Conservation (phyloP, 106 monocot species). For the Acorus gramineus region DNA sequence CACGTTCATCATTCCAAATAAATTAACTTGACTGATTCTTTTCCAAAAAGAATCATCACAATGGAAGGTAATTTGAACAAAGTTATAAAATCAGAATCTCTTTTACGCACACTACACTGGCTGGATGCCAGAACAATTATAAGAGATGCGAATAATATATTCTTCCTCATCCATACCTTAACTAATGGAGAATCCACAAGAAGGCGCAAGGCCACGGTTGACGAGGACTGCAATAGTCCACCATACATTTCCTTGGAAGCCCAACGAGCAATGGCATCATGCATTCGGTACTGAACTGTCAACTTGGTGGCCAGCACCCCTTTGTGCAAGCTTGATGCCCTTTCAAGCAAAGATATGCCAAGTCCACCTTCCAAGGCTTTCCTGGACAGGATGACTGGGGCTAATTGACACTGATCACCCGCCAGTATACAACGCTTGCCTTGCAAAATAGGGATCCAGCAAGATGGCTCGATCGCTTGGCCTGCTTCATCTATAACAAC, state of each 20-base stretch:
- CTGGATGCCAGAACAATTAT: too few relatives aligned
- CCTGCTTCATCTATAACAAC: constrained; percentile 92
- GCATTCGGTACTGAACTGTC: constrained; percentile 78
- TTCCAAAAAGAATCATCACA: too few relatives aligned
- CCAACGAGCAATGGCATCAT: constrained; percentile 93
- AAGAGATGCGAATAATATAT: too few relatives aligned
- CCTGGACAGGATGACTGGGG: constrained; percentile 82
- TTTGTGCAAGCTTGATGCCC: constrained; percentile 52
- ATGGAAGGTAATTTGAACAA: too few relatives aligned
- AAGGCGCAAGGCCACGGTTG: constrained; percentile 63
- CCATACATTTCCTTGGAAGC: constrained; percentile 96
- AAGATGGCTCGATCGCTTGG: constrained; percentile 91
- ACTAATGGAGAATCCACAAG: constrained; percentile 93
- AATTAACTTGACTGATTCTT: too few relatives aligned
- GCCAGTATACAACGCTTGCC: constrained; percentile 83
- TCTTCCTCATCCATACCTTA: constrained; percentile 32
- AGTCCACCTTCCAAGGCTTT: constrained; percentile 91
- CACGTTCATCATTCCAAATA: too few relatives aligned
- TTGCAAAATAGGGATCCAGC: constrained; percentile 93
- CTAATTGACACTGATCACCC: constrained; percentile 90
- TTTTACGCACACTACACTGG: background rate
- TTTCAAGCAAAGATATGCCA: constrained; percentile 79
- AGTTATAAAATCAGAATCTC: background rate
- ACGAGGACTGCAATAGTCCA: constrained; percentile 54
- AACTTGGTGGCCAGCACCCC: constrained; percentile 57